A percentile compares a stretch with the other conserved stretches of the same genome.
These are phyloP conservation scores for Tetrastigma voinierianum DNA, from an alignment of 164 flowering plant genomes.

Conservation along the genomic window DNA sequence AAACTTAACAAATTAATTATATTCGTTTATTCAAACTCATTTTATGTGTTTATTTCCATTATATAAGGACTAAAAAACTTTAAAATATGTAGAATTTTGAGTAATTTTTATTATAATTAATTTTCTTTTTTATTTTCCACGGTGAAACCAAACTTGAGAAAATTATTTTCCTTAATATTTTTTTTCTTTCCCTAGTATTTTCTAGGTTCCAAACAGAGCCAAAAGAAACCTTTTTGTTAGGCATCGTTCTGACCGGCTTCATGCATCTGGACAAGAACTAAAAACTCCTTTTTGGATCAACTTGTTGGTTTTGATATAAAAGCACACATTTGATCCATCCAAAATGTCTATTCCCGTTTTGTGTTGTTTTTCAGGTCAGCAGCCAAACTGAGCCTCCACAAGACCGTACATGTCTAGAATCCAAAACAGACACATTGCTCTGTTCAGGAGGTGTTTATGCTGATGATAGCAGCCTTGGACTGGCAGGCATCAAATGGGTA, in stretches of 20 bases:
- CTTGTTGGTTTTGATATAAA: background rate
- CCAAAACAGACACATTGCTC: conserved; percentile 28
- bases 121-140: too few species aligned
- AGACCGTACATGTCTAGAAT: conserved; percentile 25
- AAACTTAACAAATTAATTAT: too few species aligned
- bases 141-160: too few species aligned
- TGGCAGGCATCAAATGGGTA: conserved; percentile 71
- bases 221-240: background rate
- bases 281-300: background rate
- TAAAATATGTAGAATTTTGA: too few species aligned
- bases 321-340: background rate
- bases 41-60: too few species aligned
- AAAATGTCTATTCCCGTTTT: background rate
- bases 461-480: conserved; percentile 54
- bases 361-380: conserved; percentile 29
- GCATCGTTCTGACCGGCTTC: background rate
- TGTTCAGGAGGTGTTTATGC: conserved; percentile 16
- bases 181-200: too few species aligned
- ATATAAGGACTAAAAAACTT: too few species aligned
- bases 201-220: background rate
- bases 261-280: background rate
- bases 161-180: too few species aligned
- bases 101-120: too few species aligned
- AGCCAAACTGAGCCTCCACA: conserved; percentile 21
- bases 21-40: too few species aligned